These are phyloP conservation scores for Dictyostelium firmibasis DNA, from an alignment of 78 protist genomes.

Conservation along the genomic window DNA sequence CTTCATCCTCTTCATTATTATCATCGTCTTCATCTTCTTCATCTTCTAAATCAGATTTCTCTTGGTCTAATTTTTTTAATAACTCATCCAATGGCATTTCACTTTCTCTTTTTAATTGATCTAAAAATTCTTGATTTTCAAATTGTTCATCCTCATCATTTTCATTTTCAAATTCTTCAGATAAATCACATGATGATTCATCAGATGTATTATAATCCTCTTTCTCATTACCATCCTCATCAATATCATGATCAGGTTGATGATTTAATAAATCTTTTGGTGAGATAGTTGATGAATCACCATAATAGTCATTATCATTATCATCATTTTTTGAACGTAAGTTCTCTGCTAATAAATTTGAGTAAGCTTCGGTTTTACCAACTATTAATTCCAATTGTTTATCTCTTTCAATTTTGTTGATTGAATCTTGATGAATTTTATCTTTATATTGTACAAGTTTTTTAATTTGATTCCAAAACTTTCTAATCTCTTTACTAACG, in stretches of 20 bases:
- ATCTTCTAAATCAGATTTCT: not conserved
- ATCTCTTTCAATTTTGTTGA: slow-evolving; percentile 23
- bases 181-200: not conserved
- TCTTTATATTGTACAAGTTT: slow-evolving; percentile 67
- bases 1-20: not conserved
- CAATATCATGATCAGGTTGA: slow-evolving; percentile 15
- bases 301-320: not conserved
- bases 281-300: not conserved
- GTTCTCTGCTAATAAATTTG: slow-evolving; percentile 67
- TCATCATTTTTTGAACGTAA: not conserved
- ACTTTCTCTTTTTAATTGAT: not conserved
- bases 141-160: slow-evolving; percentile 32
- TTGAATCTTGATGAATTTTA: not conserved
- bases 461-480: slow-evolving; percentile 75
- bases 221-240: slow-evolving; percentile 30
- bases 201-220: slow-evolving; percentile 18
- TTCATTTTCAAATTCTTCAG: slow-evolving; percentile 21
- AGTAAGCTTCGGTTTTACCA: slow-evolving; percentile 79
- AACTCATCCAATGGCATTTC: slow-evolving; percentile 42
- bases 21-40: slow-evolving; percentile 20
- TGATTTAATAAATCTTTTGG: not conserved
- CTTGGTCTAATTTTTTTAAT: not conserved
- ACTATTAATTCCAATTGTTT: slow-evolving; percentile 88
- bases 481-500: slow-evolving; percentile 36
- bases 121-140: slow-evolving; percentile 8